Evolutionary conservation across 2,329 filamentous ascomycete genomes (phyloP), one percentile per base, ranked within the genome.

Genomic region (Fusarium paranaense): DNA sequence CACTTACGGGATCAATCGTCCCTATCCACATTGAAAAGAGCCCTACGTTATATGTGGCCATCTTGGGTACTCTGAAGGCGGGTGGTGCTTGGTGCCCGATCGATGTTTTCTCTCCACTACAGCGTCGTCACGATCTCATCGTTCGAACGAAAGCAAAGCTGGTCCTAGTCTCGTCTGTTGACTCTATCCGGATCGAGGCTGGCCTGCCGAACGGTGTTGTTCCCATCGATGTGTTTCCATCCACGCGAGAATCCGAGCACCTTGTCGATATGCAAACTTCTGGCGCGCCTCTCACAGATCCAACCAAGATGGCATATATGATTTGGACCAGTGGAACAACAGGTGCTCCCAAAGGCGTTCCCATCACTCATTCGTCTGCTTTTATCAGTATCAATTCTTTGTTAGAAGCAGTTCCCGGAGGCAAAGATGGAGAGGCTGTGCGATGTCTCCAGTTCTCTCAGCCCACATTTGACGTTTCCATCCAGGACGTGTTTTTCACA

Each of bases 401-500:
- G 16, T 40, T 64, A 4, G 37, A 42, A 42, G 61, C 50, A 33
- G 32, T 64, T 35, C 61, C 61, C 10, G 61, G 61, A 10, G 30
- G 47, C n/a, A 32, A 40, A 64, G 37, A 67, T 11, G 60, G 42
- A 40, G 27, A 59, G 60, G 32, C 60, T 8, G 52, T 67, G 4
- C 25, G 82, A 18, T 81, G 79, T 42, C 71, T 84, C 68, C 82
- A 84, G 66, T 80, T 84, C 45, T 83, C 82, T 2, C 74, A 80
- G 20, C 82, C 80, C 66, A 84, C 78, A 22, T 85, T 85, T 58
- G 83, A 85, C 66, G 83, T 83, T 13, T 85, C 82, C 32, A 88
- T 92, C 0, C 91, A 91, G 74, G 91, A 92, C 72, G 89, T 92
- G 13, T 91, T 92, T 78, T 91, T 90, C 76, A 84, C 90, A 2